Percentiles rank a stretch among this genome's conserved stretches.
phyloP scores from a whole-genome alignment of 2,329 filamentous ascomycete species.

The Bipolaris bicolor region DNA sequence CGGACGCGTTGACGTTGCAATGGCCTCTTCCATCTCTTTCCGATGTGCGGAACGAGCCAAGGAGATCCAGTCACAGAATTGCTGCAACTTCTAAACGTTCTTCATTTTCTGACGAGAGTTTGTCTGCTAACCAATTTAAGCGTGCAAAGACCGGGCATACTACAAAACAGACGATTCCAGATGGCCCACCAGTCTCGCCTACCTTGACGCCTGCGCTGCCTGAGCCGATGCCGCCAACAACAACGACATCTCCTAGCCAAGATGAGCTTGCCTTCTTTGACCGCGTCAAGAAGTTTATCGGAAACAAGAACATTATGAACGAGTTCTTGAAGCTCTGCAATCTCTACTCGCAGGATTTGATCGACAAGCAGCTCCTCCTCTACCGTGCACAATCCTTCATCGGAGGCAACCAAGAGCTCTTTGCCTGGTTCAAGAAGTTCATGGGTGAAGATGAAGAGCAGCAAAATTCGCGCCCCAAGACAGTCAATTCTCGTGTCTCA shows the following conservation, averaged over 20 bases:
- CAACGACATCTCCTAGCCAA: slow-evolving; percentile 72
- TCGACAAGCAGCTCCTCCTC: slow-evolving; percentile 81
- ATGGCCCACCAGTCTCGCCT: slow-evolving; percentile 72
- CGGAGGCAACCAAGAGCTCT: slow-evolving; percentile 85
- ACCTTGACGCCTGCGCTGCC: slow-evolving; percentile 88
- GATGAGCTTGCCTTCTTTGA: slow-evolving; percentile 96
- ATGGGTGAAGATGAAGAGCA: slow-evolving; percentile 73
- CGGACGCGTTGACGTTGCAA: not conserved
- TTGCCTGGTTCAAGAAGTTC: slow-evolving; percentile 85
- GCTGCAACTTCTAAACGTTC: not conserved
- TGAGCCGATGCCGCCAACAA: slow-evolving; percentile 80
- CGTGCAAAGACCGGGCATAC: slow-evolving; percentile 71
- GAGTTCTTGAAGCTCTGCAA: slow-evolving; percentile 98
- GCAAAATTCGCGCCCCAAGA: slow-evolving; percentile 58
- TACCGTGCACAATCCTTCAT: slow-evolving; percentile 86
- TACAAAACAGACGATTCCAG: slow-evolving; percentile 66
- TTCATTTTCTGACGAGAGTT: not conserved
- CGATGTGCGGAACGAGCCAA: not conserved
- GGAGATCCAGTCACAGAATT: not conserved
- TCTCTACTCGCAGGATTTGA: slow-evolving; percentile 89
- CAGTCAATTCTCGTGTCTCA: slow-evolving; percentile 82
- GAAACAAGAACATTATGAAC: slow-evolving; percentile 88
- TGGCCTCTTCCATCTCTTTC: not conserved
- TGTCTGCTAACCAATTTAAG: slow-evolving; percentile 49
- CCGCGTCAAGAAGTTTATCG: slow-evolving; percentile 92